Base-by-base conservation (phyloP, 768 basidiomycete genomes). In the Leccinum imitatum region DNA sequence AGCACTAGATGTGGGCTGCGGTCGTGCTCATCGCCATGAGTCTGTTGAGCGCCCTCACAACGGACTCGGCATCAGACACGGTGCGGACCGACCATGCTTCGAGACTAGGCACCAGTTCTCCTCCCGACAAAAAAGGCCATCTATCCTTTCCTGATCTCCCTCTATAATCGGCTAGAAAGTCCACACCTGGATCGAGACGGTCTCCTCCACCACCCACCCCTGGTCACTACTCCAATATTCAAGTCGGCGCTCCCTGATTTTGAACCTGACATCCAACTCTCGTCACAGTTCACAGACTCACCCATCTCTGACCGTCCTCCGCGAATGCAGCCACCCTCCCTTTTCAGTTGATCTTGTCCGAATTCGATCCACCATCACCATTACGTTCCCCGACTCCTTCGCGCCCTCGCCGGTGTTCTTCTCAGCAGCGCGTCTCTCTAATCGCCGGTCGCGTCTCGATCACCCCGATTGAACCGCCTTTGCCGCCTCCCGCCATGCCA, bases 391-490 rank as follows among this genome's bases (percentile, higher is more conserved):
- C 86, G 13, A 80, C 84, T 13, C 79, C 82, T 21, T 80, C 86
- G 35, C 86, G 88, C 5, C 81, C 89, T 35, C 83, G 91, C 17
- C 80, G 89, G 53, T 81, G 91, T 57, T 92, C 91, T 39, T 92
- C 91, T 7, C 91, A 92, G 65, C 90, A 91, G 62, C 84, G 91
- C 53, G 88, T 93, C 27, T 93, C 91, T 13, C 79, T 93, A 44
- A 86, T 93, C 56, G 91, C 91, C 3, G 91, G 91, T 17, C 86
- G 89, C 67, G 85, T 93, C 13, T 86, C 82, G 19, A 91, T 93
- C 59, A 85, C 88, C 6, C 85, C 87, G 50, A 82, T 89, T 67
- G 89, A 91, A 59, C 85, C 89, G 13, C 85, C 89, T 15, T 84
- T 87, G 3, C 82, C 87, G 5, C 79, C 87, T 15, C 82, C 84